phyloP scores from a whole-genome alignment of 2,329 filamentous ascomycete species.

The Aureobasidium melanogenum region DNA sequence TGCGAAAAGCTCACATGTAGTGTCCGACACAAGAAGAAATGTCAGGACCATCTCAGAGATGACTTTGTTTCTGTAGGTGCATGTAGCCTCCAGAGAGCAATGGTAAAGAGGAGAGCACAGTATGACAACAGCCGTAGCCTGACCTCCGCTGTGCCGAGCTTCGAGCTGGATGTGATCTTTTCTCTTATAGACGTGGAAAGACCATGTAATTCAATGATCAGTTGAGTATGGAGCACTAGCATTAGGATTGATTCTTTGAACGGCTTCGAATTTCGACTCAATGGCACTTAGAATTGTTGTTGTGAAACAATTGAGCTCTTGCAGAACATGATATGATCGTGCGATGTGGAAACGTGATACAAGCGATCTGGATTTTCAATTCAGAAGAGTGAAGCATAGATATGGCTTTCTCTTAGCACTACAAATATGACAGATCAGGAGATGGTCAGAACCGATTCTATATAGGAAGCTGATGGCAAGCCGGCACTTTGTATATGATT shows the following conservation, averaged over 20 bases:
- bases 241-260: background rate
- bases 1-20: background rate
- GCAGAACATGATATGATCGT: background rate
- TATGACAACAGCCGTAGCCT: background rate
- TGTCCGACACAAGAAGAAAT: background rate
- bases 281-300: background rate
- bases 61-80: background rate
- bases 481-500: background rate
- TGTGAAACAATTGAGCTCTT: background rate
- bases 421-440: background rate
- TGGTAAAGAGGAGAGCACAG: background rate
- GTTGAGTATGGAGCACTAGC: background rate
- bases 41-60: background rate
- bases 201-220: conserved; percentile 6
- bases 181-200: background rate
- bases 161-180: background rate
- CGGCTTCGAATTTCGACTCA: background rate
- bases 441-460: background rate
- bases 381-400: background rate
- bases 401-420: background rate
- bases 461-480: background rate
- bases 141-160: background rate
- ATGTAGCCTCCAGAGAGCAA: background rate
- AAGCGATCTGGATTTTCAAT: background rate
- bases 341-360: background rate